phyloP scores from a whole-genome alignment of 2,329 filamentous ascomycete species.

The Fusarium sp. region DNA sequence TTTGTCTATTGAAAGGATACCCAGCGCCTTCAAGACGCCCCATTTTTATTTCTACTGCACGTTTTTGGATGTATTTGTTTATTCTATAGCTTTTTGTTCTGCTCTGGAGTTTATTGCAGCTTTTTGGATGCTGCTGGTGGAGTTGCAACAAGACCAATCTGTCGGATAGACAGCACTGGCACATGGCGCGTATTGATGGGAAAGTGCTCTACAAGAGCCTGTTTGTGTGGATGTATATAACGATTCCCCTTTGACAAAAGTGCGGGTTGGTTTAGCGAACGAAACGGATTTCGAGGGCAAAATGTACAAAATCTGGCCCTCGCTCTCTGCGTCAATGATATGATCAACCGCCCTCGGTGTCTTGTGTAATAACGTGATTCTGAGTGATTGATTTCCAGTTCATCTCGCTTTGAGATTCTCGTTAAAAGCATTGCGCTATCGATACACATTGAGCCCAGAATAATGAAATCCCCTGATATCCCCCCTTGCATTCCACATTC shows the following conservation, averaged over 20 bases:
- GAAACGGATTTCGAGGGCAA: slow-evolving; percentile 11
- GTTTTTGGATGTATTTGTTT: slow-evolving; percentile 24
- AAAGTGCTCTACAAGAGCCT: slow-evolving; percentile 16
- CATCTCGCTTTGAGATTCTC: slow-evolving; percentile 15
- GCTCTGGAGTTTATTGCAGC: slow-evolving; percentile 41
- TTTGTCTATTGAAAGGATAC: slow-evolving; percentile 5
- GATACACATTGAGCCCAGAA: slow-evolving; percentile 17
- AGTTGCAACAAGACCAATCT: slow-evolving; percentile 30
- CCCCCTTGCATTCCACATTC: background rate
- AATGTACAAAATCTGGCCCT: background rate
- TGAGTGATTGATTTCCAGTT: slow-evolving; percentile 9
- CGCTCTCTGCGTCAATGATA: slow-evolving; percentile 22
- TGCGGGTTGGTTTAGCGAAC: slow-evolving; percentile 10
- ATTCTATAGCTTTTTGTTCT: slow-evolving; percentile 13
- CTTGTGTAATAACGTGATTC: background rate
- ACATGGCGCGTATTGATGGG: slow-evolving; percentile 23
- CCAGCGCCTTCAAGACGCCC: slow-evolving; percentile 18
- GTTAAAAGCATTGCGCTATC: slow-evolving; percentile 21
- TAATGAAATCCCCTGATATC: background rate
- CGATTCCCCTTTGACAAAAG: slow-evolving; percentile 2
- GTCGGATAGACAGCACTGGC: slow-evolving; percentile 15
- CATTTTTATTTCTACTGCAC: slow-evolving; percentile 13
- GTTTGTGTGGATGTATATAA: slow-evolving; percentile 20
- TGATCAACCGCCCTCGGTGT: slow-evolving; percentile 25
- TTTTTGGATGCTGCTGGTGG: slow-evolving; percentile 37